These are phyloP conservation scores for Aurantiochytrium sp. DNA, from an alignment of 108 stramenopile genomes.

Conservation along the genomic window DNA sequence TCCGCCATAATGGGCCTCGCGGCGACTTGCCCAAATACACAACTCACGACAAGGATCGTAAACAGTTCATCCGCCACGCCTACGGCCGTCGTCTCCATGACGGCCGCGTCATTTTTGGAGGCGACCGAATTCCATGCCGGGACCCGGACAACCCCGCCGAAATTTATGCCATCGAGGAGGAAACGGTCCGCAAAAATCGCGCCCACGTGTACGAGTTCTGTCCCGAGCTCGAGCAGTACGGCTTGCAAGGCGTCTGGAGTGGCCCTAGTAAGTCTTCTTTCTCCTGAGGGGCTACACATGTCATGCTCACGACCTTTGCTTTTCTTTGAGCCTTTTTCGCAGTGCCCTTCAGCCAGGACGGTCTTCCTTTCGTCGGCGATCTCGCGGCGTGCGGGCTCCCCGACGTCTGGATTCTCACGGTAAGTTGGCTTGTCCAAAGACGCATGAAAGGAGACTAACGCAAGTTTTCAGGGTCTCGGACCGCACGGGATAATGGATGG, in stretches of 20 bases:
- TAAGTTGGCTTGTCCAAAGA: not conserved
- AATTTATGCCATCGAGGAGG: not conserved
- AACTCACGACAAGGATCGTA: not conserved
- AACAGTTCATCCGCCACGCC: not conserved
- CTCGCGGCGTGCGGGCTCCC: not conserved
- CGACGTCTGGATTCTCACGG: not conserved
- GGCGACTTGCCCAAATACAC: not conserved
- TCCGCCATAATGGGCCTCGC: not conserved
- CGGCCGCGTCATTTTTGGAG: conserved; percentile 9
- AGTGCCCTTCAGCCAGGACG: conserved; percentile 1
- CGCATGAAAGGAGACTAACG: no score
- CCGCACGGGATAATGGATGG: conserved; percentile 4
- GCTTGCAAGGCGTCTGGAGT: not conserved
- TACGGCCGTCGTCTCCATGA: conserved; percentile 14
- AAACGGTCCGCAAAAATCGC: not conserved
- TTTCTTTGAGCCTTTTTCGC: no score
- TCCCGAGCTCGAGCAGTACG: not conserved
- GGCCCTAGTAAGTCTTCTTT: not conserved
- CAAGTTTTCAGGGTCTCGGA: not conserved
- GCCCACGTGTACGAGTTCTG: not conserved
- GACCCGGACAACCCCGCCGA: not conserved
- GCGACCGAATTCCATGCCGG: not conserved
- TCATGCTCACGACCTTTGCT: no score
- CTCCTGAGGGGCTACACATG: no score
- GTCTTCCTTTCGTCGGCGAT: not conserved